A percentile compares a stretch with the other conserved stretches of the same genome.
Conservation (phyloP, 306 rosid genomes). For the Dryas drummondii region DNA sequence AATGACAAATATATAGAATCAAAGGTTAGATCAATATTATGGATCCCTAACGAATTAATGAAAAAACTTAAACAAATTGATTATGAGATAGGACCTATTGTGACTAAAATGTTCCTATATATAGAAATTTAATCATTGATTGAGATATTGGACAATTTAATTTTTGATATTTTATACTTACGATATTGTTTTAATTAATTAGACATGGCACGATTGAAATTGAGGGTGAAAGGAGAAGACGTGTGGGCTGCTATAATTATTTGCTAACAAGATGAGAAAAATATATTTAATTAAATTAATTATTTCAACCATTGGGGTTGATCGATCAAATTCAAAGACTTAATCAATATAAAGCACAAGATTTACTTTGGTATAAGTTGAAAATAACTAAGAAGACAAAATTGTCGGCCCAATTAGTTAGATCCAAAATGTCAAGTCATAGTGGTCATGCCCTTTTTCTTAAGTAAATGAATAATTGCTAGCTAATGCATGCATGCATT, state of each 20-base stretch:
- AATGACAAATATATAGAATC: not conserved
- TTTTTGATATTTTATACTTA: not conserved
- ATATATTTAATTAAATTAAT: not conserved
- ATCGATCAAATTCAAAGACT: conserved; percentile 5
- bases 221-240: not conserved
- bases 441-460: not conserved
- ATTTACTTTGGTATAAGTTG: not conserved
- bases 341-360: not conserved
- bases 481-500: not conserved
- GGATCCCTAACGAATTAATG: not conserved
- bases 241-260: not conserved
- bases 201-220: not conserved
- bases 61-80: not conserved
- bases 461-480: not conserved
- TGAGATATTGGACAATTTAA: not conserved
- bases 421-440: conserved; percentile 9
- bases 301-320: not conserved
- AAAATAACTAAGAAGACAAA: not conserved
- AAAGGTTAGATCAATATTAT: not conserved
- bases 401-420: not conserved
- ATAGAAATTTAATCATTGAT: not conserved
- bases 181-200: not conserved
- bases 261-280: not conserved
- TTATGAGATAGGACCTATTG: no score
- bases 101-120: no score